Evolutionary conservation across 2,329 filamentous ascomycete genomes (phyloP), one percentile per base, ranked within the genome.

Genomic region (Penicillium sp.): DNA sequence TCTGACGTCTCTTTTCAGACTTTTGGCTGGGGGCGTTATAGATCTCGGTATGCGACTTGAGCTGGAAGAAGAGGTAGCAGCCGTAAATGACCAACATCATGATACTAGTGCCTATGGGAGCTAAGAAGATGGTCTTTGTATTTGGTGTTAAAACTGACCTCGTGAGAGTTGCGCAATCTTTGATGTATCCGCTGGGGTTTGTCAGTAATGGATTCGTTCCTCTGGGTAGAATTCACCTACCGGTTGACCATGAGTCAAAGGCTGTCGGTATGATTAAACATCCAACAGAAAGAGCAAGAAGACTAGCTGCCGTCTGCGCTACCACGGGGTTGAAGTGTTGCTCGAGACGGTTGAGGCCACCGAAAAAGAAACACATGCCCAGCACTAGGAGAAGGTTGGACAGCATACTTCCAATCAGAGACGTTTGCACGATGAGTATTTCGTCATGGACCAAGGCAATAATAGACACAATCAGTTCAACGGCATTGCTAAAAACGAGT

Each of bases 311-410:
- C 0, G 93, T 97, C 76, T 97, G 93, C 0, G 93, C 93, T 7
- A 97, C 93, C 0, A 91, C 94, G 38, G 91, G 88, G 81, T 97
- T 97, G 85, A 97, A 98, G 76, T 87, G 89, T 75, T 97, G 94
- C 74, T 96, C 91, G 30, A 86, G 73, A 30, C 93, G 87, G 62
- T 90, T 89, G 68, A 96, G 76, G 4, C 92, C 92, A 54, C 92
- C 93, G 64, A 91, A 90, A 81, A 96, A 95, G 83, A 96, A 97
- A 75, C 90, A 95, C 88, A 93, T 96, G 60, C 92, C 93, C 82
- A 97, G 82, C 56, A 97, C 92, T 15, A 97, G 86, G 3, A 97
- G 85, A 62, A 98, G 78, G 74, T 97, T 97, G 47, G 93, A 97
- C 23, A 97, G 82, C 75, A 97, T 96, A 76, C 90, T 93, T 60